A percentile compares a stretch with the other conserved stretches of the same genome.
These are phyloP conservation scores for Fraxinus angustifolia DNA, from an alignment of 305 asterid genomes.

Conservation along the genomic window DNA sequence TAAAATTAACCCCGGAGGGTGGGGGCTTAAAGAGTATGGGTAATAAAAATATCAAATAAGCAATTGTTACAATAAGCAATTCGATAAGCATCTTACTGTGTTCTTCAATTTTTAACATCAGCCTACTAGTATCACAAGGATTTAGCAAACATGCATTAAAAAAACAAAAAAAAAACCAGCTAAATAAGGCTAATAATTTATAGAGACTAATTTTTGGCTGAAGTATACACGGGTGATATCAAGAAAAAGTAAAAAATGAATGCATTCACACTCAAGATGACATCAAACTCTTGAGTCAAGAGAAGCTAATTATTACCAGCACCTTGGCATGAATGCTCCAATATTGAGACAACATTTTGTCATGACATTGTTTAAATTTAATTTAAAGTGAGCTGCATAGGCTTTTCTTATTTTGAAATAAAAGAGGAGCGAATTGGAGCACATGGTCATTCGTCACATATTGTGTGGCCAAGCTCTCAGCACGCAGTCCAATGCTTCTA, in stretches of 20 bases:
- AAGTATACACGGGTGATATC: background rate
- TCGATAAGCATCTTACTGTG: background rate
- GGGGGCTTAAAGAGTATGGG: background rate
- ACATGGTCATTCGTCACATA: background rate
- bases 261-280: too few species aligned
- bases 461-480: background rate
- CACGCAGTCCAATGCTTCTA: background rate
- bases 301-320: background rate
- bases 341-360: background rate
- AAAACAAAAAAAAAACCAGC: background rate
- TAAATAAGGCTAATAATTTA: background rate
- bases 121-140: background rate
- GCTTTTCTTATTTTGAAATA: background rate
- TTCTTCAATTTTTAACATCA: background rate
- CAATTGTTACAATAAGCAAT: background rate
- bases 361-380: background rate
- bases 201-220: background rate
- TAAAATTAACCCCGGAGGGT: background rate
- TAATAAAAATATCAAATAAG: background rate
- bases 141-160: background rate
- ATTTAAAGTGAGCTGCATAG: background rate
- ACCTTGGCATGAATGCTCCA: background rate
- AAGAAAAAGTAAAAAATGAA: background rate
- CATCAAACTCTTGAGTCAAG: background rate
- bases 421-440: background rate